These are phyloP conservation scores for Dicorynia guianensis DNA, from an alignment of 306 rosid species.

Conservation along the genomic window DNA sequence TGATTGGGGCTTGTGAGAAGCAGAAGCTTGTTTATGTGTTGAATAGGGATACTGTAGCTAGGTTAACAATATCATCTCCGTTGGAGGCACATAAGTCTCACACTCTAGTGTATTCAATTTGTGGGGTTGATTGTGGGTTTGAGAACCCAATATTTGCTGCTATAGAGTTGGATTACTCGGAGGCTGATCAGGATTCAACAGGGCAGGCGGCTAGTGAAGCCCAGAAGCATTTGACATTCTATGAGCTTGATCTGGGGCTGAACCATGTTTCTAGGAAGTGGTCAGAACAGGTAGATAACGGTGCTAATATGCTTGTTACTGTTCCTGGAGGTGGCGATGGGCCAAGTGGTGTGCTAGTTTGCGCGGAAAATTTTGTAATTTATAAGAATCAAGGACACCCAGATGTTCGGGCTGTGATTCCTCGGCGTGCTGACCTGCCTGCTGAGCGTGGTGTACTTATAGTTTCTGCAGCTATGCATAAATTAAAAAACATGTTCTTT, in stretches of 20 bases:
- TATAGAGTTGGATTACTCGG: constrained; percentile 89
- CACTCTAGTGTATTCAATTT: constrained; percentile 86
- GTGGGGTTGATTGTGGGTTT: constrained; percentile 96
- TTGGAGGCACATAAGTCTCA: constrained; percentile 92
- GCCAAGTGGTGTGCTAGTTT: constrained; percentile 94
- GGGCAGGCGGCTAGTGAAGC: constrained; percentile 87
- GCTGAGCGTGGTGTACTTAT: constrained; percentile 91
- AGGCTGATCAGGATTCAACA: constrained; percentile 85
- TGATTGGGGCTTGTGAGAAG: constrained; percentile 96
- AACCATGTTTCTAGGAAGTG: constrained; percentile 97
- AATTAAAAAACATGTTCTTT: constrained; percentile 81
- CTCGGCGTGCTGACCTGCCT: constrained; percentile 83
- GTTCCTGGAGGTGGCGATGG: constrained; percentile 99
- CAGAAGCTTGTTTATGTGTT: constrained; percentile 93
- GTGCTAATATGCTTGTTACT: constrained; percentile 88
- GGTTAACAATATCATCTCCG: constrained; percentile 93
- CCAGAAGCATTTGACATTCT: constrained; percentile 80
- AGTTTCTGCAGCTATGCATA: constrained; percentile 91
- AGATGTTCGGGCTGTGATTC: constrained; percentile 92
- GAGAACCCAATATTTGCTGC: constrained; percentile 97
- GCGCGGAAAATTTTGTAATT: constrained; percentile 95
- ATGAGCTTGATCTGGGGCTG: constrained; percentile 94
- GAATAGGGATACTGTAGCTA: constrained; percentile 90
- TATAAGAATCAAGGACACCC: constrained; percentile 94
- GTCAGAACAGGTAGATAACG: constrained; percentile 95